Base-by-base conservation (phyloP, 139 green algal genomes). In the Astrephomene gubernaculifera region DNA sequence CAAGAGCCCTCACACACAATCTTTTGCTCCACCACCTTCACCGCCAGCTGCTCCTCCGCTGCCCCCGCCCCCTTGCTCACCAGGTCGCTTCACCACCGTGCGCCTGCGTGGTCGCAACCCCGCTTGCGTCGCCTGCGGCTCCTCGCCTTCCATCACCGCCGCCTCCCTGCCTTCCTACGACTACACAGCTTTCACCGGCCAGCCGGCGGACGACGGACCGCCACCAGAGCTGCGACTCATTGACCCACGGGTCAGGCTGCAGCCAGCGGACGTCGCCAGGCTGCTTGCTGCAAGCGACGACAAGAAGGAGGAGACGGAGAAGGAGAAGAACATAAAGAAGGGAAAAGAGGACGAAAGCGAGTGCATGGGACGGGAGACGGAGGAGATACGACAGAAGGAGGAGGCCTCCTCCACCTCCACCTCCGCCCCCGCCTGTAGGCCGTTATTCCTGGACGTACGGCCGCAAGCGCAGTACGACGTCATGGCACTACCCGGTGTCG, bases 141-240 rank as follows among this genome's bases (percentile, higher is more conserved):
- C 79, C 0, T 4, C 36, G 0, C 87, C 93, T 17, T 33, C 69
- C 44, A 91, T 97, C 72, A 97, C 87, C 29, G 27, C 41, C 22
- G 36, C 24, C 31, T 90, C 29, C 73, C 64, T 97, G 68, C 75
- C 90, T 0, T 8, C 1, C 0, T 97, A 96, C 80, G 92, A 97
- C 81, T 98, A 98, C 79, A 82, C 86, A 7, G 86, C 85, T 0
- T 98, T 98, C 87, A 98, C 94, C 29, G 95, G 79, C 10, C 79
- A 85, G 79, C 63, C 79, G 44, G 63, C 85, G 33, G 85, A 91
- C 68, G 93, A 97, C 65, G 87, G 83, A 19, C 87, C 86, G 2
- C 93, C 92, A 4, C 60, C 38, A 36, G 60, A 82, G 38, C 43
- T 67, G 44, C 17, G 17, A 43, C 33, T 78, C 75, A 69, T 69